Percentiles rank a stretch among this genome's conserved stretches.
These are phyloP conservation scores for Moesziomyces parantarcticus DNA, from an alignment of 1,284 basidiomycete species.

Conservation along the genomic window DNA sequence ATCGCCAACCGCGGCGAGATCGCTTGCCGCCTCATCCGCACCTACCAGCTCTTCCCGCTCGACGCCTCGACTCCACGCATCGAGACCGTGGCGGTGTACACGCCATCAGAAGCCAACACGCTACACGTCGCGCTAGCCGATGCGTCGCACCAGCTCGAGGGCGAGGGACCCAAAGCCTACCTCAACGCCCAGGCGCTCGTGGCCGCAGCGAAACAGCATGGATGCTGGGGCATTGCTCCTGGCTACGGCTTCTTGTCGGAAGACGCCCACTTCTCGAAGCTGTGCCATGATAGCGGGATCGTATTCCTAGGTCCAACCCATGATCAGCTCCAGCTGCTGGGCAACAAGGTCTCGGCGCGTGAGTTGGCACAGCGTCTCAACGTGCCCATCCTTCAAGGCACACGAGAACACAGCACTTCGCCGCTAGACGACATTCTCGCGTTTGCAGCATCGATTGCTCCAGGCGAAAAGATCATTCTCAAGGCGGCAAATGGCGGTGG, in stretches of 20 bases:
- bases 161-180: conserved; percentile 46
- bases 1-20: conserved; percentile 58
- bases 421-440: conserved; percentile 16
- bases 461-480: conserved; percentile 23
- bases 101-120: conserved; percentile 28
- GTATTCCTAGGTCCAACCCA: conserved; percentile 29
- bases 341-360: conserved; percentile 29
- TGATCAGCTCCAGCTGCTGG: conserved; percentile 17
- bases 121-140: conserved; percentile 28
- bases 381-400: conserved; percentile 28
- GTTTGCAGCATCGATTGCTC: conserved; percentile 10
- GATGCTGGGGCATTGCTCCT: conserved; percentile 69
- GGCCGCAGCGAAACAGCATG: conserved; percentile 70
- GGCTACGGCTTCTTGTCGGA: conserved; percentile 42
- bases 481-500: conserved; percentile 51
- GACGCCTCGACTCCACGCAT: conserved; percentile 9
- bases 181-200: conserved; percentile 68
- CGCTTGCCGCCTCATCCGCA: conserved; percentile 43
- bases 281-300: conserved; percentile 13
- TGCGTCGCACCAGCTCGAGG: conserved; percentile 54
- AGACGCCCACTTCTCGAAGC: conserved; percentile 32
- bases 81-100: conserved; percentile 33
- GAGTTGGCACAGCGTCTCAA: conserved; percentile 11
- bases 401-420: not conserved
- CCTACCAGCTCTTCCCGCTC: conserved; percentile 35